Conservation (phyloP, 177 flowering plant species). For the Vitis hybrid region DNA sequence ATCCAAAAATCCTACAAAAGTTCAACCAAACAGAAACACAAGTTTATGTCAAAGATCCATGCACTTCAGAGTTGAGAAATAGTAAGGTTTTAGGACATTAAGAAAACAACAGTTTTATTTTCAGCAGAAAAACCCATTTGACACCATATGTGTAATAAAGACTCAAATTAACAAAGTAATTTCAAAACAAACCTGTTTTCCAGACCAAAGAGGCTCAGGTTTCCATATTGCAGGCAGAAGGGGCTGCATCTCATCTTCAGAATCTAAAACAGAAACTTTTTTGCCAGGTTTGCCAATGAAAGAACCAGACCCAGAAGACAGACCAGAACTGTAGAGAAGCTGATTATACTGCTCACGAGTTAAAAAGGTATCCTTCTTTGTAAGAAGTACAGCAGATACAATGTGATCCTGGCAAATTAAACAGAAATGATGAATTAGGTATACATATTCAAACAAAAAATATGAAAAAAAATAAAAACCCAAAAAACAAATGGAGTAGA, state of each 20-base stretch:
- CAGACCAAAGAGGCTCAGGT: conserved; percentile 90
- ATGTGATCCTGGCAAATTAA: conserved; percentile 73
- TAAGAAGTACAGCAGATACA: conserved; percentile 77
- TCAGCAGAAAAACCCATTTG: neutral
- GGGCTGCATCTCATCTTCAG: conserved; percentile 52
- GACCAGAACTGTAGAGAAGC: conserved; percentile 77
- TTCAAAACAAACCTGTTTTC: conserved; percentile 71
- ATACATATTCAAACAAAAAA: neutral
- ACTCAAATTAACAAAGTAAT: neutral
- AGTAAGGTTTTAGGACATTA: no score
- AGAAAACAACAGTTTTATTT: no score
- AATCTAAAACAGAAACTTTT: conserved; percentile 44
- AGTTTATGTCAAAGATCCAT: no score
- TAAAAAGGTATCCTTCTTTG: conserved; percentile 86
- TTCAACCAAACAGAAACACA: neutral
- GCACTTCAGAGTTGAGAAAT: no score
- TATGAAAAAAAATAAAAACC: neutral
- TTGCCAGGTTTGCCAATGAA: conserved; percentile 30
- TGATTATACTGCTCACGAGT: conserved; percentile 60
- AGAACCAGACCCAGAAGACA: conserved; percentile 34
- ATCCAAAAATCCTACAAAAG: neutral
- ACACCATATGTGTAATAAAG: neutral
- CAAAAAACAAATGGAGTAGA: neutral
- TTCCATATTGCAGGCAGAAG: conserved; percentile 72
- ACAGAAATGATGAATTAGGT: neutral